A percentile compares a stretch with the other conserved stretches of the same genome.
These are phyloP conservation scores for Ilex asprella DNA, from an alignment of 257 asterid species.

Conservation along the genomic window DNA sequence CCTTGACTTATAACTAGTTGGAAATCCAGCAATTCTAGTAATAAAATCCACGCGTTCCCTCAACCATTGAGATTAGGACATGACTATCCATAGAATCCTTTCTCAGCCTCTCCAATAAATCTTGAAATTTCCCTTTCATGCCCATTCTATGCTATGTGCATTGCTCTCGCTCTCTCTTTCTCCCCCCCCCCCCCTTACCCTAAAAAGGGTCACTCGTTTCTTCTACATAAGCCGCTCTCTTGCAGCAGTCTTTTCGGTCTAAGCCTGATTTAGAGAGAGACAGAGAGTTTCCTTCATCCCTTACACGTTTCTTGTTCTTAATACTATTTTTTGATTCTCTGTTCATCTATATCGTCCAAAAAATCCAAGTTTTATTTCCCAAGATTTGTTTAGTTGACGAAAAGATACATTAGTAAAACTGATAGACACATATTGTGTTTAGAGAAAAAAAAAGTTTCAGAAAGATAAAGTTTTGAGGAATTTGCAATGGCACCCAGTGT, in stretches of 20 bases:
- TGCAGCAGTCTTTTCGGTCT: too few relatives aligned
- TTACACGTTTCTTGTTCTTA: neutral
- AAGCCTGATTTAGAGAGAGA: neutral
- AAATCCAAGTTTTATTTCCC: neutral
- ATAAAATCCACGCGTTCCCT: too few relatives aligned
- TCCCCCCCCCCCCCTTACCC: neutral
- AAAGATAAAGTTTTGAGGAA: neutral
- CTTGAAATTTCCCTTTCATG: too few relatives aligned
- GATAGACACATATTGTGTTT: neutral
- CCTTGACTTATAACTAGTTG: too few relatives aligned
- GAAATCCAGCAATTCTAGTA: too few relatives aligned
- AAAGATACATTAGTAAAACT: too few relatives aligned
- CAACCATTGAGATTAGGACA: neutral
- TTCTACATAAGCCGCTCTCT: neutral
- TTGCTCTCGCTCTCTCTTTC: neutral
- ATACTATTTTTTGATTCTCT: neutral
- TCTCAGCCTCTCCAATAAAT: neutral
- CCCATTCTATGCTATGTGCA: too few relatives aligned
- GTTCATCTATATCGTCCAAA: neutral
- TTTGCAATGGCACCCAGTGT: slow-evolving; percentile 5
- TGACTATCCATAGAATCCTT: neutral
- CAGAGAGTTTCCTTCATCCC: neutral
- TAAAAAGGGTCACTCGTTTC: neutral
- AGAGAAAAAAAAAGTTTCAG: slow-evolving; percentile 1
- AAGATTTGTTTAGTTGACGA: neutral